Evolutionary conservation across 2,329 filamentous ascomycete species (phyloP), one percentile per base, ranked within the genome.

Genomic region (Lachnellula subtilissima): DNA sequence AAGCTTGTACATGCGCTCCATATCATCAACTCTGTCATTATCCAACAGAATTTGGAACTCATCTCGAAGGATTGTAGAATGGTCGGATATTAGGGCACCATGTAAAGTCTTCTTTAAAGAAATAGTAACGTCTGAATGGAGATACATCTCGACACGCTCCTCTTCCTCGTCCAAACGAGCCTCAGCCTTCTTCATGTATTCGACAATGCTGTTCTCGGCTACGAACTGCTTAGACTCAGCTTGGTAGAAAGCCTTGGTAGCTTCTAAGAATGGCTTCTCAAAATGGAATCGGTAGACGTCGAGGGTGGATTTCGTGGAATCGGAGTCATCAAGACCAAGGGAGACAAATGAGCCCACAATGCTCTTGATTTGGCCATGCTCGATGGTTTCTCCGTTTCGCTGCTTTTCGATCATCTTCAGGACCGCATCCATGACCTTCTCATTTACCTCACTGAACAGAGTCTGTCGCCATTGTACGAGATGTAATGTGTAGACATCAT

Each of bases 171-270:
- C 84, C 58, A 99, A 75, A 35, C 94, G 86, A 43, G 84, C 75
- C 74, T 97, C 93, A 0, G 94, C 95, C 81, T 99, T 99, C 79
- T 97, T 97, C 94, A 99, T 97, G 75, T 97, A 99, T 70, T 99
- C 94, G 36, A 99, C 92, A 4, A 99, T 91, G 61, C 89, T 96
- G 71, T 99, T 99, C 72, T 97, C 93, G 11, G 91, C 89, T 36
- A 99, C 85, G 70, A 99, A 99, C 61, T 91, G 88, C 66, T 91
- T 90, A 19, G 94, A 97, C 72, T 99, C 95, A 47, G 88, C 86
- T 65, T 91, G 81, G 72, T 99, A 99, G 75, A 96, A 99, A 32
- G 80, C 76, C 65, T 83, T 84, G 9, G 94, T 99, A 3, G 91
- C 90, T 5, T 81, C 80, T 52, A 99, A 81, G 80, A 97, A 99